phyloP scores from a whole-genome alignment of 1,284 basidiomycete species.

The Afroboletus lepidellus region DNA sequence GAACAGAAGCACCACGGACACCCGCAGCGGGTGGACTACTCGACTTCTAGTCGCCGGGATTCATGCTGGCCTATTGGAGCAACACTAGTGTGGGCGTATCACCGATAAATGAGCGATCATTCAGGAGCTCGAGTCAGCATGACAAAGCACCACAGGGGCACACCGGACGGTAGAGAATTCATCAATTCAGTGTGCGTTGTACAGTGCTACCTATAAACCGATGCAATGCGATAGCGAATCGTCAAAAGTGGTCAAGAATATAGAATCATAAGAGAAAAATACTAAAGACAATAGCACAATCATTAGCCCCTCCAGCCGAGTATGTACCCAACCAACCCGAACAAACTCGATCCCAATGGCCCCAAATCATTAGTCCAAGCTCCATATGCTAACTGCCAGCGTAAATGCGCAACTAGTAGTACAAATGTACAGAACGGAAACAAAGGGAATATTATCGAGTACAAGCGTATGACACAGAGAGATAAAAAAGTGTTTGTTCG shows the following conservation, averaged over 20 bases:
- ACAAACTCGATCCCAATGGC: conserved; percentile 30
- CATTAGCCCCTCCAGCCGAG: conserved; percentile 33
- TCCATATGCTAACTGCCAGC: conserved; percentile 34
- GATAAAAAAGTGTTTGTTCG: conserved; percentile 20
- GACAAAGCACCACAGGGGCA: background rate
- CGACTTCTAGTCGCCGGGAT: conserved; percentile 6
- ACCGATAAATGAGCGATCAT: conserved; percentile 3
- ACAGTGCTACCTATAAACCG: conserved; percentile 32
- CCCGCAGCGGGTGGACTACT: conserved; percentile 9
- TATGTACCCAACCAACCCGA: conserved; percentile 29
- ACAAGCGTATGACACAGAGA: conserved; percentile 36
- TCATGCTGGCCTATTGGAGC: background rate
- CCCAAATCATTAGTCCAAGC: conserved; percentile 35
- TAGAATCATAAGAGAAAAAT: conserved; percentile 30
- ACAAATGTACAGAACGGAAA: conserved; percentile 35
- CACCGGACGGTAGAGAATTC: background rate
- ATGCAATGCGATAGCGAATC: conserved; percentile 29
- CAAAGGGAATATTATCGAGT: conserved; percentile 31
- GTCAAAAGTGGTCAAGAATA: conserved; percentile 34
- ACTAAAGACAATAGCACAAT: conserved; percentile 28
- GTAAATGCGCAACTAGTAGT: conserved; percentile 36
- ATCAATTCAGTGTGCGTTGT: conserved; percentile 18
- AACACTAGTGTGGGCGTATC: conserved; percentile 3
- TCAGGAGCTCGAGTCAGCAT: background rate
- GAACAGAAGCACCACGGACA: conserved; percentile 13